Evolutionary conservation across 139 green algal genomes (phyloP).

Genomic region (Auxenochlorella protothecoides): DNA sequence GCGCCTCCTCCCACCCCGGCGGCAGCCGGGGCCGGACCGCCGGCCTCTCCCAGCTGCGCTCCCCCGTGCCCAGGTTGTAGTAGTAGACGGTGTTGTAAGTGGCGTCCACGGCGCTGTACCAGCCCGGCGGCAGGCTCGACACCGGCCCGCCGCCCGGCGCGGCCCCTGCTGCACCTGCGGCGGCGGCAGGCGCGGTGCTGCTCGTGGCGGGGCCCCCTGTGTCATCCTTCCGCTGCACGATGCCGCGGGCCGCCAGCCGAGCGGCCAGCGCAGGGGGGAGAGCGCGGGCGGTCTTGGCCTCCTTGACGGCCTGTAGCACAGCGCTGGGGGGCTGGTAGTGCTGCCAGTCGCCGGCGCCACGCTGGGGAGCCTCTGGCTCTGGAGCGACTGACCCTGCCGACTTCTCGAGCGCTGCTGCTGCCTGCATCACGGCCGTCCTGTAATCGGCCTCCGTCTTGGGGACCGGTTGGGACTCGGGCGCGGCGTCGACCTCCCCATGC

Average conservation of each 20-base stretch:
- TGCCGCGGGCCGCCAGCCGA: conserved; percentile 41
- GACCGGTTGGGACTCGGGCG: too few relatives aligned
- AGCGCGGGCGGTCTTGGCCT: neutral
- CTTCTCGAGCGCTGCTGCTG: too few relatives aligned
- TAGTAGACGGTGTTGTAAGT: conserved; percentile 1
- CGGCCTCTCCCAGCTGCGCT: neutral
- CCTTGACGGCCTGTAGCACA: conserved; percentile 23
- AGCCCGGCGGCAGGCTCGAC: neutral
- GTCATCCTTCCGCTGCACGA: conserved; percentile 23
- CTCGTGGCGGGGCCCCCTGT: too few relatives aligned
- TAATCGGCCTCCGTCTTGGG: too few relatives aligned
- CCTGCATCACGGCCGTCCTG: too few relatives aligned
- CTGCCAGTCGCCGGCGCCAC: conserved; percentile 35
- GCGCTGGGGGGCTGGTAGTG: conserved; percentile 36
- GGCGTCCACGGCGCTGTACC: neutral
- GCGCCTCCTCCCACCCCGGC: conserved; percentile 48
- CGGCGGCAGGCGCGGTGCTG: neutral
- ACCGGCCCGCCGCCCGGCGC: neutral
- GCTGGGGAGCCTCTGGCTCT: neutral
- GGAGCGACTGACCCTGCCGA: too few relatives aligned
- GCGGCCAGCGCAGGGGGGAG: conserved; percentile 48
- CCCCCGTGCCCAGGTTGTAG: neutral
- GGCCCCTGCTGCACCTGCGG: conserved; percentile 2
- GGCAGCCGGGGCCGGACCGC: conserved; percentile 22
- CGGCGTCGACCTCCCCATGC: too few relatives aligned